Base-by-base conservation (phyloP, 371 early-diverging fungal genomes). In the Synchytrium microbalum region DNA sequence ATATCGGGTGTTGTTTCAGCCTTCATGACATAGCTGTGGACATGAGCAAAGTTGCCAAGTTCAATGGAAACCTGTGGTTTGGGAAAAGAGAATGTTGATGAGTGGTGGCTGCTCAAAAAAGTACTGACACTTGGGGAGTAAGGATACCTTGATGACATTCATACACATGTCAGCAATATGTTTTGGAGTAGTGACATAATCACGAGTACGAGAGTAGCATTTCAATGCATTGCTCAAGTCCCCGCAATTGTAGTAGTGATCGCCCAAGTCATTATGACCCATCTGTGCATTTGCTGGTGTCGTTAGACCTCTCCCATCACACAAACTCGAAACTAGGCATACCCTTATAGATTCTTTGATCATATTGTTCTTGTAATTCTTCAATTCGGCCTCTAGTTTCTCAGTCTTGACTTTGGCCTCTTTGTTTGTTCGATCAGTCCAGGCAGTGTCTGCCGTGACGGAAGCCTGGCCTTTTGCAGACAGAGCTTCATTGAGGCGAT, bases 341-440 rank as follows among this genome's bases (percentile, higher is more conserved):
- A 90, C 92, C 66, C 93, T 72, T 51, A 91, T 90, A 67, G 84
- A 84, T 73, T 92, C 93, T 72, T 89, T 92, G 65, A 85, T 82
- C 55, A 84, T 67, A 62, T 86, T 88, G 38, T 70, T 75, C 63
- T 88, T 87, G 70, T 87, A 88, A 38, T 67, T 78, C 70, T 86
- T 88, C 33, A 92, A 72, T 67, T 90, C 88, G 14, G 70, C 69
- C 57, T 92, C 91, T 38, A 92, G 73, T 64, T 72, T 74, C 14
- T 90, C 89, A 3, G 78, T 64, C 33, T 71, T 72, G 19, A 67
- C 61, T 56, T 85, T 80, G 24, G 71, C 79, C 30, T 62, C 64
- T 27, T 69, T 71, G 8, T 5, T 19, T 25, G 69, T 66, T n/a
- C 87, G 81, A 10, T 64, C 66, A 13, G 79, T 80, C 93, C 93